Conservation (phyloP, 2,329 filamentous ascomycete genomes). For the Colletotrichum liaoningense region DNA sequence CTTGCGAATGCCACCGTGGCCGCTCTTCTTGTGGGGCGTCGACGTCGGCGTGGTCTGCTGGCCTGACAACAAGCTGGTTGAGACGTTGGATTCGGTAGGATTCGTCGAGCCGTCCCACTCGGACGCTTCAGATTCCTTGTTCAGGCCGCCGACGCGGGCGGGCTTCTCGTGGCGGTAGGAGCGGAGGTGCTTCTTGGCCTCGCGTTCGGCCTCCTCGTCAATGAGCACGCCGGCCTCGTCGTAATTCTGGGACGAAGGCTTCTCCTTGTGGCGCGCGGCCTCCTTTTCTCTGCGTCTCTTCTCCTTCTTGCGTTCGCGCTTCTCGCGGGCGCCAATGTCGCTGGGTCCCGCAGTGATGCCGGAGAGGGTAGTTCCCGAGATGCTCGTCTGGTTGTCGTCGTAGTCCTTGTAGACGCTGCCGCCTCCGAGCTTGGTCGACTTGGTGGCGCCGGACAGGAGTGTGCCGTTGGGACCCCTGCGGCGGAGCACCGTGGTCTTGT, state of each 20-base stretch:
- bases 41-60: constrained; percentile 67
- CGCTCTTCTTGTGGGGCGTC: constrained; percentile 61
- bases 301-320: constrained; percentile 64
- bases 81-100: constrained; percentile 74
- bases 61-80: constrained; percentile 70
- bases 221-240: constrained; percentile 64
- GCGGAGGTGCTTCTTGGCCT: constrained; percentile 76
- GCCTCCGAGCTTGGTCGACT: constrained; percentile 86
- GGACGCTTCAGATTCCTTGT: constrained; percentile 82
- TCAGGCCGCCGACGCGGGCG: constrained; percentile 89
- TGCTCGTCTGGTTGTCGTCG: constrained; percentile 59
- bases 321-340: constrained; percentile 66
- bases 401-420: constrained; percentile 86
- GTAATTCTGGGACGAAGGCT: constrained; percentile 42
- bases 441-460: constrained; percentile 83
- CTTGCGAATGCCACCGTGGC: constrained; percentile 67
- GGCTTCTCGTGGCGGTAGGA: constrained; percentile 88
- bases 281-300: constrained; percentile 55
- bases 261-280: constrained; percentile 45
- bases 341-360: constrained; percentile 69
- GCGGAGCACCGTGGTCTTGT: constrained; percentile 93
- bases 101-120: constrained; percentile 80
- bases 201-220: constrained; percentile 72
- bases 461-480: constrained; percentile 91
- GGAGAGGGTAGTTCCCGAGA: constrained; percentile 61